phyloP scores from a whole-genome alignment of 1,284 basidiomycete species.

The Ceratobasidium sp. region DNA sequence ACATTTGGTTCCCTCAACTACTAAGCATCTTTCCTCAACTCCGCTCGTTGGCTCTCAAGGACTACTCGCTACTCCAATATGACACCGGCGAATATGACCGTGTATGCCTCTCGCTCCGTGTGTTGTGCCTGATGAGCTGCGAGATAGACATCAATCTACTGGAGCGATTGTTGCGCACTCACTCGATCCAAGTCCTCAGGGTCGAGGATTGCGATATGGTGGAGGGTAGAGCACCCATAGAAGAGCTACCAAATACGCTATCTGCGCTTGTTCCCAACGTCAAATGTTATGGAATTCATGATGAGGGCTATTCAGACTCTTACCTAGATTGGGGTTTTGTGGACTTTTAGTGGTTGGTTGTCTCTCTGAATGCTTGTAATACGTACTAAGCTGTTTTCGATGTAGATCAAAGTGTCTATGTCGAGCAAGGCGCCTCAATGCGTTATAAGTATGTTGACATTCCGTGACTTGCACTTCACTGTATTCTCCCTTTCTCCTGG shows the following conservation, averaged over 20 bases:
- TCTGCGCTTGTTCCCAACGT: not conserved
- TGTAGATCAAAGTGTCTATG: no score
- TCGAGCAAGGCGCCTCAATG: no score
- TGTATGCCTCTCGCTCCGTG: not conserved
- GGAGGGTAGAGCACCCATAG: not conserved
- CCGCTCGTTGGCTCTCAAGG: not conserved
- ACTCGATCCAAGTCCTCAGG: constrained; percentile 1
- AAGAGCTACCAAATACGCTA: not conserved
- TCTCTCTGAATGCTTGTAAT: no score
- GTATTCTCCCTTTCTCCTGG: no score
- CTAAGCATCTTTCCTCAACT: not conserved
- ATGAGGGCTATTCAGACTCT: not conserved
- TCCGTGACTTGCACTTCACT: no score
- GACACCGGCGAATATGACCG: not conserved
- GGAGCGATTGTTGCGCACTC: not conserved
- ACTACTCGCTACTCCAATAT: not conserved
- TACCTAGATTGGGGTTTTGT: not conserved
- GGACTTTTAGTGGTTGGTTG: not conserved
- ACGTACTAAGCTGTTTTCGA: no score
- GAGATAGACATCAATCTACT: not conserved
- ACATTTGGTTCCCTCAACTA: not conserved
- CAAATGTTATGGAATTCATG: not conserved
- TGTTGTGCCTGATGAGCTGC: not conserved
- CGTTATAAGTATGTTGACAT: no score
- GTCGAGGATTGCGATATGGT: not conserved